Evolutionary conservation across 163 green algal genomes (phyloP), one percentile per base, ranked within the genome.

Genomic region (Volvox carteri): DNA sequence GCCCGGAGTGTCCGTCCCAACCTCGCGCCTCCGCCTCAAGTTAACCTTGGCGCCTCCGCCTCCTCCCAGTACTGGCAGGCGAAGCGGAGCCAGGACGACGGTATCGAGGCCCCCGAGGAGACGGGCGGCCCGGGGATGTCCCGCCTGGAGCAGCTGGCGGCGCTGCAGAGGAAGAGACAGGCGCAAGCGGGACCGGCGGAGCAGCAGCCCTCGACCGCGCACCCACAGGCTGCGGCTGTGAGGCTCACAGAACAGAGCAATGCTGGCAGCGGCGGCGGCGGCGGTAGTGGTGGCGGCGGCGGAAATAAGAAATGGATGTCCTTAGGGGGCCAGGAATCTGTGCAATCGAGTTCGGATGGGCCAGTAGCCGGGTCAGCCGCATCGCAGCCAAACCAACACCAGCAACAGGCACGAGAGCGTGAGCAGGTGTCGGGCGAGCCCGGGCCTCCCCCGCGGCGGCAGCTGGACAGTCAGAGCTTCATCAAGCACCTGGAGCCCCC

Each of bases 61-160:
- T 75, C 79, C 4, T 86, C 79, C 1, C 79, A 86, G 60, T 86
- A 86, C 62, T 86, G 79, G 79, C 79, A 86, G 62, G 62, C 44
- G 21, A 78, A 78, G 44, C 79, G 79, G 16, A 62, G 42, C 4
- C 42, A 78, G 58, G 33, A 78, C 62, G 46, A 39, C 39, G 33
- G 70, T 4, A 39, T 11, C 33, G 67, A 12, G 19, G 7, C 2
- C 0, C 16, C 48, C 19, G 44, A 0, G 30, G 19, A 39, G 19
- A 30, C 60, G 42, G 50, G 35, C 25, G 23, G 25, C 28, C 39
- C 25, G 56, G 54, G 46, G 8, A 50, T 86, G 44, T 86, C 79
- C 16, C 79, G 79, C 0, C 62, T 86, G 18, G 60, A 86, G 60
- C 79, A 86, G 62, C 79, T 86, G 28, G 12, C 23, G 28, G 58